Evolutionary conservation across 2,329 filamentous ascomycete species (phyloP), one percentile per base, ranked within the genome.

Genomic region (Aspergillus sp.): DNA sequence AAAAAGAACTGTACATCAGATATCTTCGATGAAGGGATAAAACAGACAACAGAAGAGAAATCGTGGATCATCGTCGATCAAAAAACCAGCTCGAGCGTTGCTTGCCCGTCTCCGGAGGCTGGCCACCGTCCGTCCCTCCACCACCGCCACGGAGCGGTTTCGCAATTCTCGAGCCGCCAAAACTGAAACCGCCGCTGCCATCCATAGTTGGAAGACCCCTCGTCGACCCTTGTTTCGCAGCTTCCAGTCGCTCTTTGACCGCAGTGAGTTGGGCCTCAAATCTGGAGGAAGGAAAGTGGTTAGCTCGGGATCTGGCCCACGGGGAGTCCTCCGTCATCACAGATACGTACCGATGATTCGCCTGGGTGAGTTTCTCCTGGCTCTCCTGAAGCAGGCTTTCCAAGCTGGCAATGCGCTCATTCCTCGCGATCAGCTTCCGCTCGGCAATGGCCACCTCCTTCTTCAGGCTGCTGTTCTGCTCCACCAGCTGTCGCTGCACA

Each of bases 361-460:
- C 92, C 56, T 93, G 88, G 29, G 93, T 96, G 71, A 99, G 83
- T 79, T 99, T 99, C 80, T 99, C 94, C 77, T 99, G 94, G 69
- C 91, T 96, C 73, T 99, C 94, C 72, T 96, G 91, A 64, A 99
- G 81, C 67, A 99, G 78, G 67, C 84, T 88, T 78, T 99, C 94
- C 43, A 99, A 80, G 71, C 89, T 95, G 73, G 95, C 88, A 70
- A 99, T 99, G 53, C 94, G 88, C 80, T 99, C 94, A 69, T 97
- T 97, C 64, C 94, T 83, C 20, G 94, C 94, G 71, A 96, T 95
- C 57, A 99, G 81, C 76, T 99, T 99, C 64, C 94, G 86, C 80
- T 99, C 94, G 0, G 94, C 94, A 69, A 99, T 99, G 50, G 94
- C 94, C 50, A 99, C 94, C 76, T 99, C 94, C 81, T 99, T 97